A percentile compares a stretch with the other conserved stretches of the same genome.
Conservation (phyloP, 495 filamentous ascomycete genomes). For the Pseudomonodictys pantanalensis region DNA sequence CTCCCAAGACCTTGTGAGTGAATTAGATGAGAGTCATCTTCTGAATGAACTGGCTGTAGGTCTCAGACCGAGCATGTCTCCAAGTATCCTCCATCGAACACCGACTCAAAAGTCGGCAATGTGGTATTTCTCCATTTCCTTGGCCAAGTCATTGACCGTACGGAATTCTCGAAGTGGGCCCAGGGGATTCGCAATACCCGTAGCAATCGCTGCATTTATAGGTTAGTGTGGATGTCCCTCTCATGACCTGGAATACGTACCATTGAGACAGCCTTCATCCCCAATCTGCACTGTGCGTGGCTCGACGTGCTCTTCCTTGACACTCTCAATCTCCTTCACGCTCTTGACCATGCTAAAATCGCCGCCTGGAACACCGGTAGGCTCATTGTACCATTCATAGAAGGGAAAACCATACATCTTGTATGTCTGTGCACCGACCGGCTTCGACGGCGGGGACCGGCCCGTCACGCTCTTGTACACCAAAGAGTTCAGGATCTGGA, state of each 20-base stretch:
- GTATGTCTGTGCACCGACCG: constrained; percentile 29
- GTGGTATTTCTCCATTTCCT: neutral
- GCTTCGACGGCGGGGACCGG: constrained; percentile 16
- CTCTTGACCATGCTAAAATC: constrained; percentile 31
- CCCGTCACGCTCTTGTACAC: constrained; percentile 28
- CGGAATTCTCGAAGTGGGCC: constrained; percentile 18
- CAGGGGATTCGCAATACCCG: constrained; percentile 11
- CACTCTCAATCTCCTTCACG: constrained; percentile 26
- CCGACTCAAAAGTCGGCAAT: constrained; percentile 10
- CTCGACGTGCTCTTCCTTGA: constrained; percentile 13
- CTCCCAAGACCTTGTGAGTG: too few relatives aligned
- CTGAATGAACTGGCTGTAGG: too few relatives aligned
- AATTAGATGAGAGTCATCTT: too few relatives aligned
- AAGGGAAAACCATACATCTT: constrained; percentile 31
- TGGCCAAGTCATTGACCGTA: constrained; percentile 8
- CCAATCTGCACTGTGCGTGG: neutral
- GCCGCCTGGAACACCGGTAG: constrained; percentile 28
- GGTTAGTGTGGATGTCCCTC: neutral
- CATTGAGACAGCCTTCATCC: neutral
- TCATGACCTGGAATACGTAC: neutral
- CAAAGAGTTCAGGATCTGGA: constrained; percentile 35
- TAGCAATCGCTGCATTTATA: neutral
- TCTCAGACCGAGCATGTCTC: too few relatives aligned
- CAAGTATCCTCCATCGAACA: too few relatives aligned
- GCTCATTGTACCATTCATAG: constrained; percentile 32